Percentiles rank a stretch among this genome's conserved stretches.
These are phyloP conservation scores for Protomyces gravidus DNA, from an alignment of 1,139 yeast species.

Conservation along the genomic window DNA sequence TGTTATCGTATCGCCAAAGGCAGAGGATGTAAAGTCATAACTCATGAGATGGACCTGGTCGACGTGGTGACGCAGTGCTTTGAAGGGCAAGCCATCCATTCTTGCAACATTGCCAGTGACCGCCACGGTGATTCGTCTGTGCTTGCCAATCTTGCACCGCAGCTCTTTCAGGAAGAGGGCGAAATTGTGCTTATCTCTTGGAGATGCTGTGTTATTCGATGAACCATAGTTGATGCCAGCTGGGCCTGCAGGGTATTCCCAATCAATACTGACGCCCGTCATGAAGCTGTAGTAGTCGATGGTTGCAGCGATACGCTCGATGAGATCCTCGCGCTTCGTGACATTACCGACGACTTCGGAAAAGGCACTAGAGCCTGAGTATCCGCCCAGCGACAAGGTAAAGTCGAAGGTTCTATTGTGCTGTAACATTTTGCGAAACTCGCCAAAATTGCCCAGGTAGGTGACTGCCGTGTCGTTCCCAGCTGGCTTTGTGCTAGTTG, in stretches of 20 bases:
- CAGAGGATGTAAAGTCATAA: conserved; percentile 69
- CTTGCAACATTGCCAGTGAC: conserved; percentile 44
- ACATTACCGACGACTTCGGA: conserved; percentile 46
- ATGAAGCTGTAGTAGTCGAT: conserved; percentile 54
- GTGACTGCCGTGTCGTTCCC: conserved; percentile 28
- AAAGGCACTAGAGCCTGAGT: conserved; percentile 61
- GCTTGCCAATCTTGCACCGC: conserved; percentile 47
- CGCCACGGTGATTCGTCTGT: conserved; percentile 76
- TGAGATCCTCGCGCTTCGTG: conserved; percentile 48
- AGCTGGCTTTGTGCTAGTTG: background rate
- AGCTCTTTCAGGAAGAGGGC: conserved; percentile 48
- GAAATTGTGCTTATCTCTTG: conserved; percentile 48
- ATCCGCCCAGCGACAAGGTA: conserved; percentile 79
- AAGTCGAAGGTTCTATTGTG: conserved; percentile 52
- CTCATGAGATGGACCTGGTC: conserved; percentile 82
- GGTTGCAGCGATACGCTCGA: conserved; percentile 48
- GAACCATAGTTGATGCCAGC: conserved; percentile 31
- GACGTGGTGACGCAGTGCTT: conserved; percentile 54
- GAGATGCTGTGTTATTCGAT: background rate
- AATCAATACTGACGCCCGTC: conserved; percentile 81
- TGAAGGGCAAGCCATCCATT: conserved; percentile 42
- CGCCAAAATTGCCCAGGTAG: conserved; percentile 53
- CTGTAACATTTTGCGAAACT: conserved; percentile 51
- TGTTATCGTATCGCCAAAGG: conserved; percentile 57
- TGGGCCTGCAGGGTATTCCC: conserved; percentile 71